phyloP scores from a whole-genome alignment of 2,329 filamentous ascomycete genomes.

The Talaromyces sp. region DNA sequence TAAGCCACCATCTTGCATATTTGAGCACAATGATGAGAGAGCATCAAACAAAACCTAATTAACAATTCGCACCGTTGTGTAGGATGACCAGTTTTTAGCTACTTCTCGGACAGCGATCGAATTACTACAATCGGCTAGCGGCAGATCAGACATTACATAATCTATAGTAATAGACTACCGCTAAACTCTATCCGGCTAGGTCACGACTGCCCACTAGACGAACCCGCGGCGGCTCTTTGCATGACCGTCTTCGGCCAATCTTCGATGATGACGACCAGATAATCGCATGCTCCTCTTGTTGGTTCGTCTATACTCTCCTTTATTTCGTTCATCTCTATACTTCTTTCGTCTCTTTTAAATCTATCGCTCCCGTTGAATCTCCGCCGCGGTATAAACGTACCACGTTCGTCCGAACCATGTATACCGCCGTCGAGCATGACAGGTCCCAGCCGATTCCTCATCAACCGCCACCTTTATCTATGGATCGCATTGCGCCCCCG shows the following conservation, averaged over 20 bases:
- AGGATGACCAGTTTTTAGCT: too few species aligned
- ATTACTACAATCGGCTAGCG: too few species aligned
- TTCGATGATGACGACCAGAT: background rate
- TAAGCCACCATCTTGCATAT: too few species aligned
- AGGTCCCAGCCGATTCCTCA: constrained; percentile 35
- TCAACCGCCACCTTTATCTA: constrained; percentile 37
- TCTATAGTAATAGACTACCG: too few species aligned
- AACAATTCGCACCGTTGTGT: too few species aligned
- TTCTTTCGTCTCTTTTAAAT: background rate
- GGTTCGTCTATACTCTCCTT: background rate
- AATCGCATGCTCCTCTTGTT: background rate
- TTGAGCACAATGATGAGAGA: too few species aligned
- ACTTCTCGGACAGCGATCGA: too few species aligned
- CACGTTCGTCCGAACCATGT: constrained; percentile 33
- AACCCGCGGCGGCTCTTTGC: background rate
- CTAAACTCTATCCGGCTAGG: background rate
- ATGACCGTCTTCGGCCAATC: background rate
- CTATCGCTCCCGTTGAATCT: background rate
- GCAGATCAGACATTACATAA: too few species aligned
- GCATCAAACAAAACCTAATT: too few species aligned
- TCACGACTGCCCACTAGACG: background rate
- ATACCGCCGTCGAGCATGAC: constrained; percentile 36
- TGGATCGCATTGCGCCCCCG: constrained; percentile 38
- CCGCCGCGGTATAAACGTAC: constrained; percentile 17
- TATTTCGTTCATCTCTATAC: constrained; percentile 18